A percentile compares a stretch with the other conserved stretches of the same genome.
Evolutionary conservation across 2,329 filamentous ascomycete genomes (phyloP).

Genomic region (Diaporthe sp.): DNA sequence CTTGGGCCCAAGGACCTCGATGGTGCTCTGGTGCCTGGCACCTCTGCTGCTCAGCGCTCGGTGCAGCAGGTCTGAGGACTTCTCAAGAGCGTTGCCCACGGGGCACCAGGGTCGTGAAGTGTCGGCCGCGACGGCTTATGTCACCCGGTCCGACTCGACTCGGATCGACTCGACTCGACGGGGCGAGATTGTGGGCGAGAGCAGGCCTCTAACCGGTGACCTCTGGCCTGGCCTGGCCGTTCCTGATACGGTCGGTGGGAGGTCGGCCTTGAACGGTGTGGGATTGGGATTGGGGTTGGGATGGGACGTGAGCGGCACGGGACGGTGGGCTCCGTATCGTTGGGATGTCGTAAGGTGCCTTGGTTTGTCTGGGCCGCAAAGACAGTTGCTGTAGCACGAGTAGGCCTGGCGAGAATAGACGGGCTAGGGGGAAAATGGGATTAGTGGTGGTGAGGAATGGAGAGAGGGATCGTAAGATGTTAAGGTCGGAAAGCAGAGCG

Average conservation of each 20-base stretch:
- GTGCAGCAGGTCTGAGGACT: background rate
- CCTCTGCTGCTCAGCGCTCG: background rate
- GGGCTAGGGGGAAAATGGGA: conserved; percentile 7
- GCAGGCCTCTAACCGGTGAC: conserved; percentile 1
- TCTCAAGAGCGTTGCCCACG: background rate
- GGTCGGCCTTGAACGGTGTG: background rate
- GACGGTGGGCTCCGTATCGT: conserved; percentile 21
- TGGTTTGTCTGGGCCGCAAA: conserved; percentile 2
- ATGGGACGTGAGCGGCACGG: background rate
- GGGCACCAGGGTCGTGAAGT: background rate
- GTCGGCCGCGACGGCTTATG: background rate
- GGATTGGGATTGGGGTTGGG: too few species aligned
- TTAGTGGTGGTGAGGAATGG: conserved; percentile 23
- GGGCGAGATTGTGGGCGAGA: background rate
- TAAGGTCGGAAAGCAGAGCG: conserved; percentile 9
- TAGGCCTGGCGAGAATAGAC: conserved; percentile 23
- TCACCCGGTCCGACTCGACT: background rate
- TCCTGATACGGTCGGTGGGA: conserved; percentile 14
- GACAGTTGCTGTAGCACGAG: conserved; percentile 19
- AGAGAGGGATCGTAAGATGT: conserved; percentile 21
- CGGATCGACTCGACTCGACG: background rate
- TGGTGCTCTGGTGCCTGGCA: background rate
- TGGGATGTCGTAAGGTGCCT: conserved; percentile 17
- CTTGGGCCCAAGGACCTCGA: background rate
- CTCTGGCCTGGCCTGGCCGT: conserved; percentile 16